Base-by-base conservation (phyloP, 768 basidiomycete species). In the Paxillus rubicundulus region DNA sequence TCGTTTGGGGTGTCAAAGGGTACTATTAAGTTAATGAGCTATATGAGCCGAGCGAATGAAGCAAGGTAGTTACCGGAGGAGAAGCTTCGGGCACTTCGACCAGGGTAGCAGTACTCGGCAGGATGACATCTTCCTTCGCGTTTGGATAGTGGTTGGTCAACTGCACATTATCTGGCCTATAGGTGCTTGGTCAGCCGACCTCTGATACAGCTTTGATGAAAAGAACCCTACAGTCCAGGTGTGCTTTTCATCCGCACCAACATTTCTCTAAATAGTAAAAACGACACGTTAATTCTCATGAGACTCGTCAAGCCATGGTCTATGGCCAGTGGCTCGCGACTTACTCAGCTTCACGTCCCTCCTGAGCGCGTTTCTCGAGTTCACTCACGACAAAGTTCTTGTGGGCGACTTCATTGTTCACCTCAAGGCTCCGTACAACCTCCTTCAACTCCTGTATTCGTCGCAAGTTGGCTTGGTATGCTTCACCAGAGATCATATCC, bases 341-440 rank as follows among this genome's bases (percentile, higher is more conserved):
- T 54, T 51, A 74, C 80, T 73, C 69, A 36, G 81, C 82, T 48
- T 75, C 65, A 17, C 73, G 69, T 2, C 81, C 82, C 17, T 75
- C 75, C 36, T 68, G 63, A 7, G 76, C 64, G 58, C 68, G 68
- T 54, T 63, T 60, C 54, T 69, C 50, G 21, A 77, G 61, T 44
- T 77, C 67, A 49, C 62, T 58, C 45, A 69, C 50, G 32, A 68
- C 50, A 53, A 61, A 74, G 20, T 72, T 70, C 49, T 66, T 61
- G 47, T 71, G 68, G 3, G 74, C 80, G 1, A 62, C 57, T 40
- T 79, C 75, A 49, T 81, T 80, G 55, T 71, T 64, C 28, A 53
- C 52, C 60, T 76, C 73, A 34, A 70, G 67, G 18, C 9, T 58
- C 9, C 18, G 55, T 8, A 57, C 58, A 32, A 62, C 45, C 24